A percentile compares a stretch with the other conserved stretches of the same genome.
phyloP scores from a whole-genome alignment of 176 grass and related monocot species.

The Panicum miliaceum region DNA sequence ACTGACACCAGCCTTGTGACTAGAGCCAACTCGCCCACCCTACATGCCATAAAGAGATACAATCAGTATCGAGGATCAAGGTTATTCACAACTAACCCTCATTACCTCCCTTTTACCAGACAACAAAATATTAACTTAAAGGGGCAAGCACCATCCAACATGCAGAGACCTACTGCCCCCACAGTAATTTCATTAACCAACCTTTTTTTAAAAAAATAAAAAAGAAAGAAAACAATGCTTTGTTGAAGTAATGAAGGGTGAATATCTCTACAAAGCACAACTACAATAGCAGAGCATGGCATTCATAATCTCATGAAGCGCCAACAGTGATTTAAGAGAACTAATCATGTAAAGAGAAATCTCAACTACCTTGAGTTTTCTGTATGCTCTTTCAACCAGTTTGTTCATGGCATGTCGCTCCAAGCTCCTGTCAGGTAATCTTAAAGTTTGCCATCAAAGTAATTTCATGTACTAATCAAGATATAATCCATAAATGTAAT shows the following conservation, averaged over 20 bases:
- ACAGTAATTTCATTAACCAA: neutral
- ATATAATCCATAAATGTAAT: conserved; percentile 31
- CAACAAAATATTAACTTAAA: neutral
- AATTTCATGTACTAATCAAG: neutral
- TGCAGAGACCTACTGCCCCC: neutral
- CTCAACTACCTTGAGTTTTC: conserved; percentile 67
- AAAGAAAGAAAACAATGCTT: neutral
- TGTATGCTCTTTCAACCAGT: conserved; percentile 73
- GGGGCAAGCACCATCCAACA: neutral
- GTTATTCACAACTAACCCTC: neutral
- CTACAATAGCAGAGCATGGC: conserved; percentile 1
- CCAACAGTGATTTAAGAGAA: neutral
- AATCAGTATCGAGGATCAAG: conserved; percentile 8
- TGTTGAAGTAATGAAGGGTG: neutral
- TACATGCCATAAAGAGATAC: conserved; percentile 30
- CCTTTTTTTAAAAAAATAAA: neutral
- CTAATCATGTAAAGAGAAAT: conserved; percentile 24
- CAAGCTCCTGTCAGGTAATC: conserved; percentile 57
- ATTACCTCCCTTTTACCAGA: neutral
- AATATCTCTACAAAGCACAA: neutral
- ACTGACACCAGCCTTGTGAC: conserved; percentile 67
- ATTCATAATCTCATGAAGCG: neutral
- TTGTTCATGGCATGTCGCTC: conserved; percentile 83
- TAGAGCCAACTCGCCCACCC: conserved; percentile 74
- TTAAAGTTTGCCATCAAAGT: conserved; percentile 45